phyloP scores from a whole-genome alignment of 495 filamentous ascomycete species.

The Sabuloglossum arenarium region DNA sequence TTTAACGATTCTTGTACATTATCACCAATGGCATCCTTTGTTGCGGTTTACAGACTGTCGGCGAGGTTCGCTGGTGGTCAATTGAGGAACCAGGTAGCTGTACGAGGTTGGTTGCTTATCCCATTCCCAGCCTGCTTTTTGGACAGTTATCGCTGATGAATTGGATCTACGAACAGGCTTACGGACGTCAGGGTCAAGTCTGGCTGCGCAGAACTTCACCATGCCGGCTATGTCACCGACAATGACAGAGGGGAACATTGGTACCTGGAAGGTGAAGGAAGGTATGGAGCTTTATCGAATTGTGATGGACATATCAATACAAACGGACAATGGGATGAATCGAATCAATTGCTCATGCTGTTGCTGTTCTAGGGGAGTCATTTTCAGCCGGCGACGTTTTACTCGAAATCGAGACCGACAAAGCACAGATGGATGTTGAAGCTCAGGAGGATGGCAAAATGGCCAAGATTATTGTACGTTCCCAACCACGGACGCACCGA shows the following conservation, averaged over 20 bases:
- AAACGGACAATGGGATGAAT: neutral
- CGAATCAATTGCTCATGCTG: neutral
- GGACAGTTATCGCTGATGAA: neutral
- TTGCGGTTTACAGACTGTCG: conserved; percentile 22
- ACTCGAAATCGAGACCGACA: conserved; percentile 74
- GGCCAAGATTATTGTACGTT: conserved; percentile 44
- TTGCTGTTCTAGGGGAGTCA: conserved; percentile 26
- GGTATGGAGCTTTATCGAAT: conserved; percentile 19
- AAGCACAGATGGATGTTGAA: conserved; percentile 81
- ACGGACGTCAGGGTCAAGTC: conserved; percentile 29
- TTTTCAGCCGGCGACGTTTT: conserved; percentile 62
- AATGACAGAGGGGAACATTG: conserved; percentile 73
- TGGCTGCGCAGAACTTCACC: conserved; percentile 56
- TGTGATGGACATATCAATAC: neutral
- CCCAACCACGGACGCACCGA: neutral
- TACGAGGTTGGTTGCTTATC: conserved; percentile 25
- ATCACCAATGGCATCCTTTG: conserved; percentile 25
- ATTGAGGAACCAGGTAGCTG: conserved; percentile 26
- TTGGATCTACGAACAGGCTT: conserved; percentile 27
- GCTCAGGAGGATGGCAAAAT: conserved; percentile 63
- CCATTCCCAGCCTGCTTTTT: neutral
- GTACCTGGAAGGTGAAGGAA: conserved; percentile 57
- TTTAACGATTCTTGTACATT: neutral
- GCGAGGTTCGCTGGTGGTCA: conserved; percentile 24
- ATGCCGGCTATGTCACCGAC: conserved; percentile 78